phyloP scores from a whole-genome alignment of 257 asterid genomes.

The Jacaranda mimosifolia region DNA sequence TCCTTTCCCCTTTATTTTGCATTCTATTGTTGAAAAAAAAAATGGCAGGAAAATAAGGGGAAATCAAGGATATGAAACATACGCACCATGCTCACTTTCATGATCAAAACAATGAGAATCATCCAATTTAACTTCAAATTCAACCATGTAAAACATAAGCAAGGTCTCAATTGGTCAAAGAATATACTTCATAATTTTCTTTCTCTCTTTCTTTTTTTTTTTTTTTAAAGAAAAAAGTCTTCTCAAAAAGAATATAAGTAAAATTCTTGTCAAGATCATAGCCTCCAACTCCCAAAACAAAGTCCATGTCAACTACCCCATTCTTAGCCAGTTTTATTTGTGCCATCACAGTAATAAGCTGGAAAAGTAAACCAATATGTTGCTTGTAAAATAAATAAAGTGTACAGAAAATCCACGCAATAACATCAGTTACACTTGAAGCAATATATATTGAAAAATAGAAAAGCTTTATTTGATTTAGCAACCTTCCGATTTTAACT shows the following conservation, averaged over 20 bases:
- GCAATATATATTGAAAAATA: slow-evolving; percentile 8
- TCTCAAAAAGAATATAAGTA: neutral
- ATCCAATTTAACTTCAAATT: slow-evolving; percentile 71
- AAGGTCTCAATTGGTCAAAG: slow-evolving; percentile 20
- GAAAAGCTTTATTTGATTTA: too few relatives aligned
- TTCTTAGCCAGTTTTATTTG: slow-evolving; percentile 74
- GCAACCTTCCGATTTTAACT: too few relatives aligned
- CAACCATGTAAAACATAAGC: slow-evolving; percentile 64
- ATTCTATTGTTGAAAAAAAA: slow-evolving; percentile 2
- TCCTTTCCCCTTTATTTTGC: slow-evolving; percentile 6
- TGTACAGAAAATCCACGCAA: neutral
- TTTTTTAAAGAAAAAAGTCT: neutral
- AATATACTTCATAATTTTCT: neutral
- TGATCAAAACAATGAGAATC: slow-evolving; percentile 73
- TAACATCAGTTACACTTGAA: neutral
- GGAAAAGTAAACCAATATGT: slow-evolving; percentile 38
- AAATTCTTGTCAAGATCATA: slow-evolving; percentile 93
- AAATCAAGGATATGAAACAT: slow-evolving; percentile 14
- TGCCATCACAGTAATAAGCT: slow-evolving; percentile 92
- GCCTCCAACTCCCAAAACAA: slow-evolving; percentile 95
- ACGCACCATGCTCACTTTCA: slow-evolving; percentile 69
- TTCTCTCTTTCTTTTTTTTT: too few relatives aligned
- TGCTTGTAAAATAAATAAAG: slow-evolving; percentile 17
- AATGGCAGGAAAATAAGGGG: neutral
- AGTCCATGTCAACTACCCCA: slow-evolving; percentile 95